Percentiles rank a stretch among this genome's conserved stretches.
Conservation (phyloP, 2,329 filamentous ascomycete species). For the Capronia coronata region DNA sequence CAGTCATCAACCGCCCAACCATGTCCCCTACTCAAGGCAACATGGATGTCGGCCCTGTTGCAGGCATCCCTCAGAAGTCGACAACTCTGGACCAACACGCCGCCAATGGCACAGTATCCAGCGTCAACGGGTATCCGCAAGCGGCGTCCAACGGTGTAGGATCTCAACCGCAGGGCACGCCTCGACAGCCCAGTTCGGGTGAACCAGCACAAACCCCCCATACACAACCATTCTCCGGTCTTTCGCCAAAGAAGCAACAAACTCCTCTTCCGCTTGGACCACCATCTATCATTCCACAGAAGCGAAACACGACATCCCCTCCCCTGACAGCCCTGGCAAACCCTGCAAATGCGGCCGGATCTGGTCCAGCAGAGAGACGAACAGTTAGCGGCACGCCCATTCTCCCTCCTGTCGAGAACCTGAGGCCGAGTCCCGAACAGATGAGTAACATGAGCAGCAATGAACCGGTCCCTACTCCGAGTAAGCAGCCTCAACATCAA, state of each 20-base stretch:
- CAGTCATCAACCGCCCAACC: constrained; percentile 41
- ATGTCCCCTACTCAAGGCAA: constrained; percentile 47
- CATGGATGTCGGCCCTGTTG: constrained; percentile 42
- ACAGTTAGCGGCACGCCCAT: constrained; percentile 27
- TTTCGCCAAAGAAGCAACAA: constrained; percentile 42
- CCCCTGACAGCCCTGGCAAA: background rate
- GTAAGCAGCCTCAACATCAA: constrained; percentile 24
- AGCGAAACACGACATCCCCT: constrained; percentile 16
- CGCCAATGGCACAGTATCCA: constrained; percentile 19
- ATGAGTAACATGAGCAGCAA: constrained; percentile 21
- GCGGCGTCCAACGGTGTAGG: constrained; percentile 33
- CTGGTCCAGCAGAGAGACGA: constrained; percentile 9
- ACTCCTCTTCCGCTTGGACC: constrained; percentile 32
- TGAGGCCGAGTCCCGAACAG: constrained; percentile 27
- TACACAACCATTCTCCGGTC: constrained; percentile 38
- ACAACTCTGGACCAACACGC: constrained; percentile 12
- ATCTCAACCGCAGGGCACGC: constrained; percentile 33
- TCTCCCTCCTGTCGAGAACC: constrained; percentile 27
- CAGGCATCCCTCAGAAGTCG: constrained; percentile 38
- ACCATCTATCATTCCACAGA: constrained; percentile 30
- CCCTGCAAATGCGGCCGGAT: background rate
- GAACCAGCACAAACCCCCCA: constrained; percentile 11
- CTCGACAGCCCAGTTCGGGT: constrained; percentile 4
- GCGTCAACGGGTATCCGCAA: constrained; percentile 28
- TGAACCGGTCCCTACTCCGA: constrained; percentile 28